Evolutionary conservation across 441 rosid species (phyloP), one percentile per base, ranked within the genome.

Genomic region (Rhodomyrtus psidioides): DNA sequence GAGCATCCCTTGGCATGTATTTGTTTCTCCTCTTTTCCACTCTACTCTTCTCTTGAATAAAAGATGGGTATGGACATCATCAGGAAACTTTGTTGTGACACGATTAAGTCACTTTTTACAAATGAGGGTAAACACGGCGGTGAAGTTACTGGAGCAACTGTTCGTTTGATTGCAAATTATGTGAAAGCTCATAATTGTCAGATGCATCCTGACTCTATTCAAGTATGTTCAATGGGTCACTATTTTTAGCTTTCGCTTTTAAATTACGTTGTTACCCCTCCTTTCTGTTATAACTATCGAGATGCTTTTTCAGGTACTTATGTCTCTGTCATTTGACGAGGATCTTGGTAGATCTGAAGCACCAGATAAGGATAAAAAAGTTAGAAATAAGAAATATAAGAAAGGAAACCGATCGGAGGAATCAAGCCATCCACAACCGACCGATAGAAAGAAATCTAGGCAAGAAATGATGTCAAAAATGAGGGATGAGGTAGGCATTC

Each of bases 61-160:
- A 87, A 44, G 44, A 83, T 75, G 57, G 26, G 58, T 23, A 53
- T 85, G 84, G 81, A 84, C 89, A 76, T 89, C 88, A 81, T 83
- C 94, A 95, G 98, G 95, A 94, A 90, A 91, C 96, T 94, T 86
- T 95, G 97, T 91, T 94, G 96, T 91, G 82, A 91, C 83, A 90
- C 97, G 44, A 82, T 96, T 83, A 92, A 91, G 91, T 95, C 97
- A 30, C 94, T 97, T 85, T 96, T 96, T 91, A 74, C 91, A 84
- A 93, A 93, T 85, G 98, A 95, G 91, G 97, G 94, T 82, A 97
- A 95, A 87, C 96, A 96, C 84, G 95, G 96, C 9, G 96, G 98
- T 92, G 96, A 92, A 91, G 95, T 93, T 76, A 95, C 98, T 51
- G 91, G 91, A 59, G 95, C 94, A 79, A 97, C 94, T 88, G 95